phyloP scores from a whole-genome alignment of 2,329 filamentous ascomycete genomes.

The Penicillium sumatraense region DNA sequence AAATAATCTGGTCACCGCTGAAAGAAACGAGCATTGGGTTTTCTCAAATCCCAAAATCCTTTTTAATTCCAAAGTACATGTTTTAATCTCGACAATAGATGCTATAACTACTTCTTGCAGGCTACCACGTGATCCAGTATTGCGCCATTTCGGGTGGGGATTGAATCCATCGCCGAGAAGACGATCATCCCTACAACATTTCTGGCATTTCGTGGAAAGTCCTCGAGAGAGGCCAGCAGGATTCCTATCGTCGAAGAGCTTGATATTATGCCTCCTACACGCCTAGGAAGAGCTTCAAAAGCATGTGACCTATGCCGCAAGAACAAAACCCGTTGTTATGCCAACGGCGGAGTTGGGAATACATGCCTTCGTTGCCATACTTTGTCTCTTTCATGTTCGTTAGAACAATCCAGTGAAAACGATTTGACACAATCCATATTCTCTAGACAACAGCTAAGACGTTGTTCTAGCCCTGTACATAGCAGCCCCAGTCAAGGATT shows the following conservation, averaged over 20 bases:
- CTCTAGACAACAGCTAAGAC: not conserved
- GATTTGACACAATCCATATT: not conserved
- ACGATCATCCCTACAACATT: not conserved
- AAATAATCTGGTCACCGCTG: no score
- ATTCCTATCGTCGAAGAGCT: no score
- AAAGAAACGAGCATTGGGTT: no score
- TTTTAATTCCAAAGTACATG: no score
- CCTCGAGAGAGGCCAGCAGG: not conserved
- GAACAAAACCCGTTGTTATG: constrained; percentile 46
- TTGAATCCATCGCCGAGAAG: not conserved
- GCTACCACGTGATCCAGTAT: not conserved
- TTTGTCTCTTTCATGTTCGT: constrained; percentile 37
- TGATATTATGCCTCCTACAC: not conserved
- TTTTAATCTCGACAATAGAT: not conserved
- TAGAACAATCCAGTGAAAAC: constrained; percentile 10
- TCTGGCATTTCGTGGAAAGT: not conserved
- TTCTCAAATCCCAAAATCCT: not conserved
- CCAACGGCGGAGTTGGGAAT: constrained; percentile 27
- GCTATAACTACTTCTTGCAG: not conserved
- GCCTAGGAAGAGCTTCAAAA: constrained; percentile 24
- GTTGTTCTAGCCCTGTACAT: not conserved
- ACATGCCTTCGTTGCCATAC: constrained; percentile 42
- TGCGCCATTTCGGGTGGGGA: not conserved
- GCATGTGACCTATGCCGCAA: constrained; percentile 42
- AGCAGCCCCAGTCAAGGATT: not conserved